These are phyloP conservation scores for Acephala macrosclerotiorum DNA, from an alignment of 2,329 filamentous ascomycete genomes.

Conservation along the genomic window DNA sequence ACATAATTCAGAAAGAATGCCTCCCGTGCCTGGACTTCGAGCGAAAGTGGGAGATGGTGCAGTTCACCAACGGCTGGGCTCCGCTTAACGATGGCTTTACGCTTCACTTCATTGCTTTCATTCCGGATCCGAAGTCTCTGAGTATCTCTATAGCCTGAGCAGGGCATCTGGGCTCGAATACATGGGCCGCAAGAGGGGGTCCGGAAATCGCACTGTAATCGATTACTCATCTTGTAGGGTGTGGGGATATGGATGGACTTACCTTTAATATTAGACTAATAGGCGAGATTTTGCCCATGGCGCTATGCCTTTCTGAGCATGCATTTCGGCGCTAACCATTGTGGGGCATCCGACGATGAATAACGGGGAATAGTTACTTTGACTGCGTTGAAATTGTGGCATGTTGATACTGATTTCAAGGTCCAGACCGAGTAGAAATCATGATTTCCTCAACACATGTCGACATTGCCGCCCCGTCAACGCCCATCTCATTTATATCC, in stretches of 20 bases:
- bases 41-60: constrained; percentile 13
- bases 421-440: background rate
- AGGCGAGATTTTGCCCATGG: background rate
- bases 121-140: constrained; percentile 27
- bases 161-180: constrained; percentile 23
- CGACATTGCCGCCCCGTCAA: background rate
- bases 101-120: constrained; percentile 21
- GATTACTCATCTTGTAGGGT: background rate
- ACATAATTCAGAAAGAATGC: constrained; percentile 30
- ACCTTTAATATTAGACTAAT: constrained; percentile 19
- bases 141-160: constrained; percentile 30
- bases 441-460: too few species aligned
- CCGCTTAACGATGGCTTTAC: constrained; percentile 9
- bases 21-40: constrained; percentile 29
- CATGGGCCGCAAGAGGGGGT: constrained; percentile 25
- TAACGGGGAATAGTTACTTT: background rate
- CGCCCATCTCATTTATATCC: background rate
- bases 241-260: background rate
- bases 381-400: background rate
- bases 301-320: background rate
- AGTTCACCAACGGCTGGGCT: background rate
- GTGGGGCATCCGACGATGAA: background rate
- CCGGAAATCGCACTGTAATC: constrained; percentile 30
- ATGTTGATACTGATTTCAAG: background rate
- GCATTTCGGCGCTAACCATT: background rate